Evolutionary conservation across 2,329 filamentous ascomycete species (phyloP).

Genomic region (Coniella vitis): DNA sequence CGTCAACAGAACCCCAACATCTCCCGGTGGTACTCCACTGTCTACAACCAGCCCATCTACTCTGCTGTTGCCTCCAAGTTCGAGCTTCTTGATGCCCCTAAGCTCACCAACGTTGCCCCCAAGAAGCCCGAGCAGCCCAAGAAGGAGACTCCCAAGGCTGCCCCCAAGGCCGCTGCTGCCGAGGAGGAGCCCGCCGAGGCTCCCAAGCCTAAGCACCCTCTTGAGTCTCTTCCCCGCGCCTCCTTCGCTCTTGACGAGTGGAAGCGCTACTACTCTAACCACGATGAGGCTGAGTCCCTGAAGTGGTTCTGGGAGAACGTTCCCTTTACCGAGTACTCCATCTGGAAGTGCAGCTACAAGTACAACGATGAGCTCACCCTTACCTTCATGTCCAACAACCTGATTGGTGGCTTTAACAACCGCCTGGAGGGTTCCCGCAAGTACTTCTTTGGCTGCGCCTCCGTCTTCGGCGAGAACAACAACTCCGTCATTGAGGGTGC

Average conservation of each 20-base stretch:
- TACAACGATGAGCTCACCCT: slow-evolving; percentile 97
- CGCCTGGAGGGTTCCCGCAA: slow-evolving; percentile 97
- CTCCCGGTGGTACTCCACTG: slow-evolving; percentile 90
- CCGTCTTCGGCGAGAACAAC: slow-evolving; percentile 85
- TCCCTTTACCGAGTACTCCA: slow-evolving; percentile 89
- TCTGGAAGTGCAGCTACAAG: slow-evolving; percentile 96
- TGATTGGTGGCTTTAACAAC: slow-evolving; percentile 95
- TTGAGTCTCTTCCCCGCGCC: slow-evolving; percentile 75
- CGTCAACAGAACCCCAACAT: slow-evolving; percentile 76
- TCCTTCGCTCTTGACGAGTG: slow-evolving; percentile 87
- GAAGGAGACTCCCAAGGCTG: slow-evolving; percentile 42
- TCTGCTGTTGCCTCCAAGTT: slow-evolving; percentile 69
- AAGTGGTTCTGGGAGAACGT: slow-evolving; percentile 98
- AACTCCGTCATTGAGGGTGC: slow-evolving; percentile 88
- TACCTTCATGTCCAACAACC: slow-evolving; percentile 98
- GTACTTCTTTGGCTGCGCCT: slow-evolving; percentile 88
- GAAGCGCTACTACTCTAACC: slow-evolving; percentile 99
- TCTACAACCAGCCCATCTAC: slow-evolving; percentile 90
- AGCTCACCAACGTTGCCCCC: slow-evolving; percentile 62
- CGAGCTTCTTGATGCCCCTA: slow-evolving; percentile 75
- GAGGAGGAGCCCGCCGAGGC: slow-evolving; percentile 42
- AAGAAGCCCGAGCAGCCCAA: slow-evolving; percentile 73
- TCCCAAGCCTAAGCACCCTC: slow-evolving; percentile 94
- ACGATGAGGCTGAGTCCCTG: slow-evolving; percentile 75
- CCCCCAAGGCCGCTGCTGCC: slow-evolving; percentile 34